A percentile compares a stretch with the other conserved stretches of the same genome.
Evolutionary conservation across 371 early-diverging fungal genomes (phyloP).

Genomic region (Mortierella polycephala): DNA sequence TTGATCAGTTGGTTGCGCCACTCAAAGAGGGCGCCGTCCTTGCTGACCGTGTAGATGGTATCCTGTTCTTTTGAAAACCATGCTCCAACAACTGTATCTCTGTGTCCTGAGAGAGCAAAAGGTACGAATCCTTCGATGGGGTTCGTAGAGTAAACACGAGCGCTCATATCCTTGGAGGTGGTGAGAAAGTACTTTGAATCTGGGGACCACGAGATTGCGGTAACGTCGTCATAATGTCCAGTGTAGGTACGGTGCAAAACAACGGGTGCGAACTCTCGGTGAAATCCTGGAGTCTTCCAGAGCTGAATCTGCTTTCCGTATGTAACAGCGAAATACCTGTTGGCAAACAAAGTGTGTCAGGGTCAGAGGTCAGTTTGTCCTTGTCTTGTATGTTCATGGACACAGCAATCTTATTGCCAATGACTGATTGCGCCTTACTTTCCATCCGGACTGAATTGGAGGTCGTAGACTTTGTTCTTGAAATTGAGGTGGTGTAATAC

Average conservation of each 20-base stretch:
- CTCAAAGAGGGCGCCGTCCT: conserved; percentile 90
- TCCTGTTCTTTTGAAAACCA: conserved; percentile 89
- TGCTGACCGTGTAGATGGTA: conserved; percentile 87
- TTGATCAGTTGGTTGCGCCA: conserved; percentile 71
- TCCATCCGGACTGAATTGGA: conserved; percentile 86
- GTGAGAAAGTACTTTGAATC: conserved; percentile 89
- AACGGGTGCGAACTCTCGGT: conserved; percentile 93
- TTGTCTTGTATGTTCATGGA: not conserved
- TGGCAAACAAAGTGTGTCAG: conserved; percentile 18
- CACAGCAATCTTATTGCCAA: not conserved
- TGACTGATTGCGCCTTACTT: conserved; percentile 49
- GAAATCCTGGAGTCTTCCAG: conserved; percentile 95
- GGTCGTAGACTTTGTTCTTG: conserved; percentile 79
- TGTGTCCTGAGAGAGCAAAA: conserved; percentile 86
- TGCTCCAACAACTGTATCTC: conserved; percentile 86
- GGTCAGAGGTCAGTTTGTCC: not conserved
- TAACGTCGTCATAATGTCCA: conserved; percentile 93
- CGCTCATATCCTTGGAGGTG: conserved; percentile 92
- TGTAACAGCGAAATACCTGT: conserved; percentile 85
- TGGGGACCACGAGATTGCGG: conserved; percentile 86
- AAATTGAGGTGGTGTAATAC: conserved; percentile 92
- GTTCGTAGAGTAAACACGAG: conserved; percentile 80
- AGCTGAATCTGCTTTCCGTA: conserved; percentile 86
- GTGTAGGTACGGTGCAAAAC: conserved; percentile 79
- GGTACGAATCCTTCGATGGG: conserved; percentile 73